These are phyloP conservation scores for Helotiales sp. DNA, from an alignment of 2,329 filamentous ascomycete genomes.

Conservation along the genomic window DNA sequence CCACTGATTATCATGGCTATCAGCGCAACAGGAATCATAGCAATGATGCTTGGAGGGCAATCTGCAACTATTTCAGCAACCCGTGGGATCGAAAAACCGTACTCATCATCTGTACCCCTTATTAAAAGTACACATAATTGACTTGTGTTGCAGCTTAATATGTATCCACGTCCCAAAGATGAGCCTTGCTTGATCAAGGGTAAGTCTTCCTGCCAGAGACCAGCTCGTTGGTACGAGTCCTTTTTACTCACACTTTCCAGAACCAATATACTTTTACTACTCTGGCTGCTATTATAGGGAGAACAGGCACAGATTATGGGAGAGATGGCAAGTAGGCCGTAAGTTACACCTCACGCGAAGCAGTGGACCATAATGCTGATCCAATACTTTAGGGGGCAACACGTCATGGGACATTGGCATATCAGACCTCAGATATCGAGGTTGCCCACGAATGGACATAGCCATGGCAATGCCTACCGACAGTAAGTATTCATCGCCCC, in stretches of 20 bases:
- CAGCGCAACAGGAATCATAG: background rate
- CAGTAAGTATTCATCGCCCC: no score
- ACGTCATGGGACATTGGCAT: constrained; percentile 24
- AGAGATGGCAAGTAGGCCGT: constrained; percentile 20
- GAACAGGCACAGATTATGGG: constrained; percentile 17
- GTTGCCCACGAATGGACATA: constrained; percentile 16
- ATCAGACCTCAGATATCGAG: constrained; percentile 18
- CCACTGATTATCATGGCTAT: background rate
- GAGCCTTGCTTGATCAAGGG: background rate
- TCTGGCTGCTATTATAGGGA: constrained; percentile 21
- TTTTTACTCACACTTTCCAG: no score
- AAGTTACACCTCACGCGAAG: no score
- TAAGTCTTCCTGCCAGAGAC: no score
- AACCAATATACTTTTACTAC: constrained; percentile 23
- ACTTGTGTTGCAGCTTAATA: constrained; percentile 13
- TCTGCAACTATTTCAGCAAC: constrained; percentile 25
- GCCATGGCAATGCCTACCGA: constrained; percentile 5
- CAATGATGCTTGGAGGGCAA: constrained; percentile 9
- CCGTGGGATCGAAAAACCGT: constrained; percentile 23
- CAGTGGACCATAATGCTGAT: no score
- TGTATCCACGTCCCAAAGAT: constrained; percentile 5
- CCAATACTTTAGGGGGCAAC: no score
- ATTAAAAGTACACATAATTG: background rate
- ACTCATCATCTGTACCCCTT: background rate
- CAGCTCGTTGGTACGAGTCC: no score